These are phyloP conservation scores for Rhazya stricta DNA, from an alignment of 257 asterid species.

Conservation along the genomic window DNA sequence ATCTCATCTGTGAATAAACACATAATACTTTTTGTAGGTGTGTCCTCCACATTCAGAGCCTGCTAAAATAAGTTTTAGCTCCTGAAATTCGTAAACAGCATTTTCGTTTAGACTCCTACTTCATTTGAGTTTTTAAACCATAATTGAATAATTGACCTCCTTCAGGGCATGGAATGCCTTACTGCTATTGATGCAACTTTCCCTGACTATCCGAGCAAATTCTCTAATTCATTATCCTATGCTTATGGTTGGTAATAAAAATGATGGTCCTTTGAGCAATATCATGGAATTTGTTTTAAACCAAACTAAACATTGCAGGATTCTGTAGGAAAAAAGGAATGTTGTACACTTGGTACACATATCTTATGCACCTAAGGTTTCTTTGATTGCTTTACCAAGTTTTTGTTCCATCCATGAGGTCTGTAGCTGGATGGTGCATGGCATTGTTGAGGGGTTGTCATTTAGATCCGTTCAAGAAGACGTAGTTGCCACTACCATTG, in stretches of 20 bases:
- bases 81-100: neutral
- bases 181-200: neutral
- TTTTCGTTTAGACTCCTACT: neutral
- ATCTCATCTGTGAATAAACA: too few species aligned
- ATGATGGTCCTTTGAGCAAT: neutral
- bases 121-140: neutral
- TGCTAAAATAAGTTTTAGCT: neutral
- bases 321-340: neutral
- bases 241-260: neutral
- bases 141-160: neutral
- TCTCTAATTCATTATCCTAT: neutral
- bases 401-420: too few species aligned
- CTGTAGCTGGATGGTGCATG: too few species aligned
- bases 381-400: too few species aligned
- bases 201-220: neutral
- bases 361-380: neutral
- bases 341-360: too few species aligned
- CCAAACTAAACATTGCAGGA: neutral
- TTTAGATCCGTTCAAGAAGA: too few species aligned
- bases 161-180: neutral
- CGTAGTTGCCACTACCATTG: too few species aligned
- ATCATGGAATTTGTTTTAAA: neutral
- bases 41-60: neutral
- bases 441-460: too few species aligned
- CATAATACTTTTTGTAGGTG: too few species aligned